Evolutionary conservation across 371 early-diverging fungal species (phyloP).

Genomic region (Thermomucor indicae-seudaticae): DNA sequence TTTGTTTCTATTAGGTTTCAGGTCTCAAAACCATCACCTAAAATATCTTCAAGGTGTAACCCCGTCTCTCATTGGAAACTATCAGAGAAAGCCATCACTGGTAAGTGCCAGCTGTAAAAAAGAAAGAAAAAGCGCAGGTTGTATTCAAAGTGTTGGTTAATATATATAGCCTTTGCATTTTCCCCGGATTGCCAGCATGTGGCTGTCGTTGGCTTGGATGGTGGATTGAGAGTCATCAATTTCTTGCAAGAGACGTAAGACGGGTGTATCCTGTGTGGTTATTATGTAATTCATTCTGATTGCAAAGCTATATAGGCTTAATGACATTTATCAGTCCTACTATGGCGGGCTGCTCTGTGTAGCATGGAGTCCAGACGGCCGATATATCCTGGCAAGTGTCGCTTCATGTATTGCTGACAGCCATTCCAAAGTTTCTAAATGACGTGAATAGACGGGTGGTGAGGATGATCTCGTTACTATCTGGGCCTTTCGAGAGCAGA

Average conservation of each 20-base stretch:
- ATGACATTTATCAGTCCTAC: constrained; percentile 72
- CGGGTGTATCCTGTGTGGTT: neutral
- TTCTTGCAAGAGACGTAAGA: constrained; percentile 58
- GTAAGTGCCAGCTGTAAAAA: constrained; percentile 21
- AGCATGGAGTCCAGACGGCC: constrained; percentile 92
- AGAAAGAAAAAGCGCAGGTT: neutral
- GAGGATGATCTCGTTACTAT: constrained; percentile 96
- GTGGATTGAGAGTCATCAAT: constrained; percentile 74
- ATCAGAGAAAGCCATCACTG: constrained; percentile 62
- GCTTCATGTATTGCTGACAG: neutral
- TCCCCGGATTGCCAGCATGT: constrained; percentile 84
- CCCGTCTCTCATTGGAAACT: constrained; percentile 78
- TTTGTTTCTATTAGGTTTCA: constrained; percentile 9
- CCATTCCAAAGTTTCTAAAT: no score
- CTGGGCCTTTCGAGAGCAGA: constrained; percentile 78
- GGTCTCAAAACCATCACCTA: constrained; percentile 13
- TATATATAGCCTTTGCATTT: constrained; percentile 66
- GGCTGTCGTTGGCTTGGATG: constrained; percentile 78
- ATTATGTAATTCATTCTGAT: neutral
- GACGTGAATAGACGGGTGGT: constrained; percentile 67
- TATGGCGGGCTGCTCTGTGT: constrained; percentile 86
- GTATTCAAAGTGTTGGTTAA: neutral
- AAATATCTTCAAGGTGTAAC: constrained; percentile 52
- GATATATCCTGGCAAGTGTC: constrained; percentile 75
- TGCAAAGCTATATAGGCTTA: constrained; percentile 28